phyloP scores from a whole-genome alignment of 2,329 filamentous ascomycete species.

The Fusarium kyushuense region DNA sequence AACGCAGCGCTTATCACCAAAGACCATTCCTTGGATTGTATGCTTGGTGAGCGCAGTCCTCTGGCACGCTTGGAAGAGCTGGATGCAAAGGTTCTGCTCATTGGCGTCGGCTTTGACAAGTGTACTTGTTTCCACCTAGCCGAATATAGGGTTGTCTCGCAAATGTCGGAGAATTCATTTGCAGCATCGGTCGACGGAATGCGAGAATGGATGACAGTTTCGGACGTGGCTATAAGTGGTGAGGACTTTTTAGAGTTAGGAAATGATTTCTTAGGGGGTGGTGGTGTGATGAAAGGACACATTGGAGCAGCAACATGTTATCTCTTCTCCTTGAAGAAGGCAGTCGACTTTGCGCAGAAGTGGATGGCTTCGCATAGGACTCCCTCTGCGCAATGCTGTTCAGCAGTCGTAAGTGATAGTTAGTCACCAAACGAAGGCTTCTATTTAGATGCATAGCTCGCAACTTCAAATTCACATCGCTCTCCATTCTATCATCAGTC shows the following conservation, averaged over 20 bases:
- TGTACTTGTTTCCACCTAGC: conserved; percentile 19
- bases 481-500: too few relatives aligned
- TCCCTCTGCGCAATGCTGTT: too few relatives aligned
- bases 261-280: fast-evolving
- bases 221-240: background rate
- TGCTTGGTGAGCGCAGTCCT: conserved; percentile 7
- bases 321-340: background rate
- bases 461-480: too few relatives aligned
- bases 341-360: background rate
- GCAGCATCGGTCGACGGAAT: background rate
- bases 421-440: too few relatives aligned
- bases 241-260: background rate
- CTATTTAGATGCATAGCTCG: too few relatives aligned
- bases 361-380: background rate
- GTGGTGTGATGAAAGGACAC: background rate
- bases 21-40: background rate
- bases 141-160: background rate
- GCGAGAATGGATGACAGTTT: background rate
- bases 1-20: background rate
- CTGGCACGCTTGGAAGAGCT: background rate
- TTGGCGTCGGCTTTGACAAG: background rate
- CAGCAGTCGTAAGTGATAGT: too few relatives aligned
- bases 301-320: conserved; percentile 1
- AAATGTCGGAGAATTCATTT: background rate
- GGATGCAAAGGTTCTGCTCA: background rate